A percentile compares a stretch with the other conserved stretches of the same genome.
phyloP scores from a whole-genome alignment of 2,329 filamentous ascomycete genomes.

The Paramyrothecium sp. region DNA sequence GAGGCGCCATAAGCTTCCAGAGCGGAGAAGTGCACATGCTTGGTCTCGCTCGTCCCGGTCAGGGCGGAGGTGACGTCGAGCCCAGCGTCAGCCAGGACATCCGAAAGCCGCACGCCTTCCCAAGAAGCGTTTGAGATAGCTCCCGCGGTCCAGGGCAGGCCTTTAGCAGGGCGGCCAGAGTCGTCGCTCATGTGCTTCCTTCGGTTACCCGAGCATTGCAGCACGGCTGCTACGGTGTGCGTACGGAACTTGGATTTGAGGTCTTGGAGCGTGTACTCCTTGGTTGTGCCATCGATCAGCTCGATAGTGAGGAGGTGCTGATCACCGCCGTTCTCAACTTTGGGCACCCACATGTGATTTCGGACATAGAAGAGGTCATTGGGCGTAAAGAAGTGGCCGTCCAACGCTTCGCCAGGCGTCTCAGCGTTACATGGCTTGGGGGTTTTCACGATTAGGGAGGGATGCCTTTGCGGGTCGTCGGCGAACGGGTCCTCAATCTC shows the following conservation, averaged over 20 bases:
- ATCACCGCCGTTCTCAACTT: constrained; percentile 32
- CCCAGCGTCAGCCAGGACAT: constrained; percentile 56
- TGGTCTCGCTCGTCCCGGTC: constrained; percentile 33
- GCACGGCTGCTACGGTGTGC: constrained; percentile 50
- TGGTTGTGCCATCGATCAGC: constrained; percentile 51
- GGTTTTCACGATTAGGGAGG: constrained; percentile 49
- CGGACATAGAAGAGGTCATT: constrained; percentile 58
- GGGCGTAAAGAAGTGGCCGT: constrained; percentile 51
- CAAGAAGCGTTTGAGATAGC: constrained; percentile 61
- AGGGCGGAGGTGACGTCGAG: constrained; percentile 39
- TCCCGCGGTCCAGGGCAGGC: constrained; percentile 58
- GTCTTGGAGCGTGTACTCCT: constrained; percentile 52
- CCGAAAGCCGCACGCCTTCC: constrained; percentile 54
- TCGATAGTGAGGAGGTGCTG: constrained; percentile 51
- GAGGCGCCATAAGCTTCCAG: constrained; percentile 61
- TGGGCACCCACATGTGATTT: constrained; percentile 64
- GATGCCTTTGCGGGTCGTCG: constrained; percentile 51
- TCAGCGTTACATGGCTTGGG: constrained; percentile 61
- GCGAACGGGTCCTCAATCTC: constrained; percentile 60
- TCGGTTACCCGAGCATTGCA: constrained; percentile 62
- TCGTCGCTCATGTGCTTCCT: constrained; percentile 56
- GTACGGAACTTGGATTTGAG: constrained; percentile 50
- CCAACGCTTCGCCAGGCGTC: constrained; percentile 48
- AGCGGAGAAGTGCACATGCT: constrained; percentile 57
- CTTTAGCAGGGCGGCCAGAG: constrained; percentile 46